Percentiles rank a stretch among this genome's conserved stretches.
Conservation (phyloP, 2,329 filamentous ascomycete species). For the Sarocladium brachiariae region DNA sequence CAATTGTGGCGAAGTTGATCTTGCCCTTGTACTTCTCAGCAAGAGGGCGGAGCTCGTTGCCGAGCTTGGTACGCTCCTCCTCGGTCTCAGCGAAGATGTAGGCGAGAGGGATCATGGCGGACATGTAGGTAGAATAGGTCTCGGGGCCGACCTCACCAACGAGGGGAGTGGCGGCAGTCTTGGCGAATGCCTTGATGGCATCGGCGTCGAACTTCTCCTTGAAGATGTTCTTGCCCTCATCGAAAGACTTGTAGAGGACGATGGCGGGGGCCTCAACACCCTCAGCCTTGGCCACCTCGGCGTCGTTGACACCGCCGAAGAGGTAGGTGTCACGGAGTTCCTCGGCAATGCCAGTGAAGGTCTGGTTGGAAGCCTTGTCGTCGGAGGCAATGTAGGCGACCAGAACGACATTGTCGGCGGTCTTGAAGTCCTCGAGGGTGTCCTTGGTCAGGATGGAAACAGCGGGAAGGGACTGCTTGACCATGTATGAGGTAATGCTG, state of each 20-base stretch:
- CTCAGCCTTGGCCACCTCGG: slow-evolving; percentile 78
- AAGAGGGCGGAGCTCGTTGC: slow-evolving; percentile 72
- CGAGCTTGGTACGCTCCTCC: slow-evolving; percentile 79
- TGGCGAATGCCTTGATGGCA: slow-evolving; percentile 74
- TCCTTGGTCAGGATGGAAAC: slow-evolving; percentile 78
- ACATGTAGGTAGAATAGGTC: slow-evolving; percentile 94
- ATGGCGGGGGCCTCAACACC: slow-evolving; percentile 80
- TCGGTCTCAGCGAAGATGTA: slow-evolving; percentile 94
- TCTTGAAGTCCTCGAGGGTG: slow-evolving; percentile 93
- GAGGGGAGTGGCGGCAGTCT: slow-evolving; percentile 77
- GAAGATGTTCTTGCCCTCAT: slow-evolving; percentile 89
- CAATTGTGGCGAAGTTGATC: slow-evolving; percentile 97
- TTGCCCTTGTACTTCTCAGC: slow-evolving; percentile 89
- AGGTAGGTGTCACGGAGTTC: slow-evolving; percentile 83
- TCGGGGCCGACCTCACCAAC: slow-evolving; percentile 95
- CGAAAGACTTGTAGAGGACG: slow-evolving; percentile 95
- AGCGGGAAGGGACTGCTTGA: slow-evolving; percentile 92
- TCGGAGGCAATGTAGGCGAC: slow-evolving; percentile 78
- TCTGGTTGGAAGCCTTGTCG: slow-evolving; percentile 81
- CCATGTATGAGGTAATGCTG: slow-evolving; percentile 80
- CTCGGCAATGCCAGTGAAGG: slow-evolving; percentile 67
- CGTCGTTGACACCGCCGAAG: slow-evolving; percentile 83
- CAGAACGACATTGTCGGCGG: slow-evolving; percentile 90
- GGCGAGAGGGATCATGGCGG: slow-evolving; percentile 81
- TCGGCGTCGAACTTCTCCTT: slow-evolving; percentile 72